phyloP scores from a whole-genome alignment of 2,329 filamentous ascomycete genomes.

The Epichloe gansuensis region DNA sequence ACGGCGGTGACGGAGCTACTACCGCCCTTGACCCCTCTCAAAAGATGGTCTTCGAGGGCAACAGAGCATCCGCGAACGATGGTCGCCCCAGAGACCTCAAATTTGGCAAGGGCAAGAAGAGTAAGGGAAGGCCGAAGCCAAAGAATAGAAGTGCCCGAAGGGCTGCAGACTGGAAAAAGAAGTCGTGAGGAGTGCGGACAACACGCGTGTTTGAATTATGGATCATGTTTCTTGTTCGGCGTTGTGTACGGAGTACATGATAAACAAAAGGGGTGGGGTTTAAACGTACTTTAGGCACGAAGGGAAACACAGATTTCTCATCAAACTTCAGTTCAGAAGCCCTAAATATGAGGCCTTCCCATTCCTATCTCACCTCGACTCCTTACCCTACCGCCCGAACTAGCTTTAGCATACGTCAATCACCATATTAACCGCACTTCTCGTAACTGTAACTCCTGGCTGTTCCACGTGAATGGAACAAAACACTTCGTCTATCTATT shows the following conservation, averaged over 20 bases:
- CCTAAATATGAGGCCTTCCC: too few relatives aligned
- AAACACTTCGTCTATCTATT: background rate
- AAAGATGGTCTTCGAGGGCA: slow-evolving; percentile 69
- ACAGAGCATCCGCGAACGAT: slow-evolving; percentile 56
- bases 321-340: too few relatives aligned
- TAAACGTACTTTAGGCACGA: background rate
- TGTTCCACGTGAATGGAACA: background rate
- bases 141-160: slow-evolving; percentile 27
- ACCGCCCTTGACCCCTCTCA: slow-evolving; percentile 39
- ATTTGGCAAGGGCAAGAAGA: slow-evolving; percentile 39
- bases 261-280: background rate
- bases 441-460: too few relatives aligned
- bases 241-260: background rate
- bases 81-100: slow-evolving; percentile 47
- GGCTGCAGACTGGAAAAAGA: slow-evolving; percentile 34
- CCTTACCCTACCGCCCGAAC: too few relatives aligned
- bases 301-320: too few relatives aligned
- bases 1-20: slow-evolving; percentile 10
- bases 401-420: too few relatives aligned
- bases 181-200: slow-evolving; percentile 12
- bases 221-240: background rate
- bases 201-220: background rate
- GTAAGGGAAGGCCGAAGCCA: slow-evolving; percentile 28
- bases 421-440: too few relatives aligned
- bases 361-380: too few relatives aligned